A percentile compares a stretch with the other conserved stretches of the same genome.
Conservation (phyloP, 179 eudicot species). For the Kewa caespitosa region DNA sequence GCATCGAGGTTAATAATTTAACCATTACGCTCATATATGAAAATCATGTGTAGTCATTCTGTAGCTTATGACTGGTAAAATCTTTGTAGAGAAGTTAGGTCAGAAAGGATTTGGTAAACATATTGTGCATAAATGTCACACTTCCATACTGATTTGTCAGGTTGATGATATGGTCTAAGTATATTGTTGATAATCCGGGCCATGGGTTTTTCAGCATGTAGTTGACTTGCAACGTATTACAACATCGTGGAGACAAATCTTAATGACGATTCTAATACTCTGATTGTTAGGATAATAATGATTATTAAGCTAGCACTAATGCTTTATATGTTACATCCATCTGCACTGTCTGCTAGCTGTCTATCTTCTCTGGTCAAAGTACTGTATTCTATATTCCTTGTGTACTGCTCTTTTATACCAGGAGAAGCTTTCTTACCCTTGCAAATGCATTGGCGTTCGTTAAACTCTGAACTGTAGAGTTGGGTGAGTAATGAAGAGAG, state of each 20-base stretch:
- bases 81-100: slow-evolving; percentile 7
- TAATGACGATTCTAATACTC: slow-evolving; percentile 11
- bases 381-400: too few species aligned
- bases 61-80: slow-evolving; percentile 1
- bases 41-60: background rate
- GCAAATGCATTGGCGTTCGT: too few species aligned
- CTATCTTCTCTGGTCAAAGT: background rate
- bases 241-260: background rate
- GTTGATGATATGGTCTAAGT: background rate
- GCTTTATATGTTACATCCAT: background rate
- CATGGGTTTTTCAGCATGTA: too few species aligned
- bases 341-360: slow-evolving; percentile 8
- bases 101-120: slow-evolving; percentile 15
- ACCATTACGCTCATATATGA: slow-evolving; percentile 1
- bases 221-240: slow-evolving; percentile 17
- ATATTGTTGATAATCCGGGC: too few species aligned
- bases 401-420: too few species aligned
- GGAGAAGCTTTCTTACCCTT: too few species aligned
- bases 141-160: background rate
- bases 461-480: too few species aligned
- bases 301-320: background rate
- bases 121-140: slow-evolving; percentile 12
- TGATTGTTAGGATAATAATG: background rate
- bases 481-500: too few species aligned
- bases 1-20: slow-evolving; percentile 14